Percentiles rank a stretch among this genome's conserved stretches.
Conservation (phyloP, 2,329 filamentous ascomycete genomes). For the Cladorrhinum sp. region DNA sequence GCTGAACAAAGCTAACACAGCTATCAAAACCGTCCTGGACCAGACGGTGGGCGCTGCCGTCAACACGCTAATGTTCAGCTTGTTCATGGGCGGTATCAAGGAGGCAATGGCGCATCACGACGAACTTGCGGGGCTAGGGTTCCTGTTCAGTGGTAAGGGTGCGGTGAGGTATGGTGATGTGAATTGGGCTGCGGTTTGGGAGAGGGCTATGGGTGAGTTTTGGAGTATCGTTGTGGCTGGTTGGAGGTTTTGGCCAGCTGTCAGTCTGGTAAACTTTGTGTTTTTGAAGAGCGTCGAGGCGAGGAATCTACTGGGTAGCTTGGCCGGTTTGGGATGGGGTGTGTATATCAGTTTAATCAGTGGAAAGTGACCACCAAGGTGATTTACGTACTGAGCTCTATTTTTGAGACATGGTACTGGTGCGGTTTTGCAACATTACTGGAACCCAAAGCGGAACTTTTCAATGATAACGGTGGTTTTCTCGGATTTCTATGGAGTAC, state of each 20-base stretch:
- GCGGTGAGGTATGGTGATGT: conserved; percentile 45
- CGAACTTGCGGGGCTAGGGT: conserved; percentile 34
- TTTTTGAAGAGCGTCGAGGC: conserved; percentile 62
- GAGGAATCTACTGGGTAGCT: conserved; percentile 62
- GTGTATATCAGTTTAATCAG: conserved; percentile 65
- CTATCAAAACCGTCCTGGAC: conserved; percentile 49
- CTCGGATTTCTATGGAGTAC: not conserved
- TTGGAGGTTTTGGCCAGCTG: conserved; percentile 66
- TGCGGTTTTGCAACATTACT: too few species aligned
- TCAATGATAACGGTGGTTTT: not conserved
- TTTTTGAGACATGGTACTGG: too few species aligned
- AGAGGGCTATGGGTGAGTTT: conserved; percentile 53
- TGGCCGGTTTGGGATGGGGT: conserved; percentile 68
- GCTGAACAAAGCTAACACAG: conserved; percentile 50
- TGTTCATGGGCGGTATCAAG: conserved; percentile 52
- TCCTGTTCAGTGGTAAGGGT: conserved; percentile 35
- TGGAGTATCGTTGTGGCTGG: conserved; percentile 65
- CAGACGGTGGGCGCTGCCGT: conserved; percentile 57
- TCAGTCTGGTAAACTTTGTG: conserved; percentile 66
- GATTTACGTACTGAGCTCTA: too few species aligned
- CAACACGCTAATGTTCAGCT: conserved; percentile 54
- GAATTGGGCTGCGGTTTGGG: conserved; percentile 44
- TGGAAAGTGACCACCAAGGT: conserved; percentile 30
- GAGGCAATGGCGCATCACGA: conserved; percentile 44
- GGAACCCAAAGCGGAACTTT: too few species aligned